Base-by-base conservation (phyloP, 768 basidiomycete species). In the Lactarius sp. region DNA sequence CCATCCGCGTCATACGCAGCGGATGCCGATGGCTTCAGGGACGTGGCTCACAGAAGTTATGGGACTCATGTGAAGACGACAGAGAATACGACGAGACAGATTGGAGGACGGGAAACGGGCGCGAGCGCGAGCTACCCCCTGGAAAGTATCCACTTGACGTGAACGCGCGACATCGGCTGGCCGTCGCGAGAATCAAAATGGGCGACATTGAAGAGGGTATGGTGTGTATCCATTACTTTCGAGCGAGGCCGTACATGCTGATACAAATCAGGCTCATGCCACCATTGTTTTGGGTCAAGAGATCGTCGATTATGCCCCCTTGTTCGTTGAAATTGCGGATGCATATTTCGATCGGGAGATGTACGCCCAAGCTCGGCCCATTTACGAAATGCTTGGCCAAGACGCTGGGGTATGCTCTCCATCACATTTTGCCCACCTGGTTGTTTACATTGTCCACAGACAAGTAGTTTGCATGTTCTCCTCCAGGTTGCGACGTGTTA, bases 21-120 rank as follows among this genome's bases (percentile, higher is more conserved):
- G 95, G 94, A 1, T 87, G 83, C 56, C 77, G 96, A 59, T 98
- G 96, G 96, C 73, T 98, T n/a, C 92, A 98, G 72, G 92, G 92
- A 0, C 77, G 96, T 37, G 77, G 75, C 37, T 77, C 82, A 52
- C 87, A 89, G 71, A 79, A 77, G 59, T 85, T 87, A 61, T 98
- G 94, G 94, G 90, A 94, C 67, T 72, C 80, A 22, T 83, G 85
- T 59, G 82, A 82, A 36, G 95, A 99, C 71, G 96, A 99, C 71
- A 79, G 94, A 54, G 96, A 99, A 74, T 99, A 83, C 70, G 92
- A 94, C 70, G 69, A 80, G 20, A 64, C 72, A 59, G 73, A 75
- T 51, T 73, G 75, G 71, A 62, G 74, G 67, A 70, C 67, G 58
- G 22, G 59, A 51, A 65, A 27, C 59, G 74, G 31, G 50, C 66